These are phyloP conservation scores for Alternaria sp. DNA, from an alignment of 2,329 filamentous ascomycete species.

Conservation along the genomic window DNA sequence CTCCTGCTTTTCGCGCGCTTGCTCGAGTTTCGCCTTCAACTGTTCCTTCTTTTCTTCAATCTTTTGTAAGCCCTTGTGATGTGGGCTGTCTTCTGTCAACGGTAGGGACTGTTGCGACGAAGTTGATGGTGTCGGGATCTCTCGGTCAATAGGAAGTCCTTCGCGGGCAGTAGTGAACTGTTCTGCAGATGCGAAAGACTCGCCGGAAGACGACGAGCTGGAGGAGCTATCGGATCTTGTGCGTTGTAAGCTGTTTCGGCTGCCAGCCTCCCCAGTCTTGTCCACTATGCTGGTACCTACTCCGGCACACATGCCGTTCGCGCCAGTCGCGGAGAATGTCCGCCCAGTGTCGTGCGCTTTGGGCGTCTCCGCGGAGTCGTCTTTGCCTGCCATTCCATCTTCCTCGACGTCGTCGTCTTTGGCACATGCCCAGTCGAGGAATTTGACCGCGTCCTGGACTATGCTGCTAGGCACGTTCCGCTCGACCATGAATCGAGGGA, in stretches of 20 bases:
- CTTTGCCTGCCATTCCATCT: constrained; percentile 30
- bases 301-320: constrained; percentile 47
- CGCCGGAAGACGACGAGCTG: constrained; percentile 31
- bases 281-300: constrained; percentile 48
- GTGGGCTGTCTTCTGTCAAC: constrained; percentile 19
- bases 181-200: constrained; percentile 53
- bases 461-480: constrained; percentile 84
- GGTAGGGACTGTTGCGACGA: constrained; percentile 33
- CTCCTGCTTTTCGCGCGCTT: constrained; percentile 61
- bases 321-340: constrained; percentile 36
- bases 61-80: constrained; percentile 65
- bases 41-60: constrained; percentile 64
- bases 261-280: constrained; percentile 15
- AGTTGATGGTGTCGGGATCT: constrained; percentile 35
- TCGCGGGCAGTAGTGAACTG: constrained; percentile 49
- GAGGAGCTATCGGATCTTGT: constrained; percentile 36
- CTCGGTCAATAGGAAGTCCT: constrained; percentile 31
- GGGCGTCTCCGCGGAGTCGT: constrained; percentile 15
- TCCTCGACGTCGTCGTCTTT: constrained; percentile 50
- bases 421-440: constrained; percentile 76
- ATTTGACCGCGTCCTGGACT: constrained; percentile 78
- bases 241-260: constrained; percentile 24
- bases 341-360: constrained; percentile 24
- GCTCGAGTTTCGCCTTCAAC: constrained; percentile 68
- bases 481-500: constrained; percentile 91